Conservation (phyloP, 1,139 yeast species). For the Hyphopichia buzzinii region DNA sequence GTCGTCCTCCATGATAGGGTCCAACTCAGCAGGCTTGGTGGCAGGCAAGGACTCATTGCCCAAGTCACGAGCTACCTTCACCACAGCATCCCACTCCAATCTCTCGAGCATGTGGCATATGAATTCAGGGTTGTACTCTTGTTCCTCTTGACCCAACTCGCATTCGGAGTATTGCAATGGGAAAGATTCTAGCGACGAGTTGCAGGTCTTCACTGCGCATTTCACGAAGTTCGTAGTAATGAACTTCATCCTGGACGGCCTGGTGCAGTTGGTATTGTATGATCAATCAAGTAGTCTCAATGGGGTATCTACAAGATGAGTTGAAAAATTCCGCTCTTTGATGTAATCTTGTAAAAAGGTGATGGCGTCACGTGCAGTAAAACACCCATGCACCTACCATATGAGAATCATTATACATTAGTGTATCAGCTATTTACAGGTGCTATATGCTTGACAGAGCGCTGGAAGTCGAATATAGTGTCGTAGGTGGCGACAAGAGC, state of each 20-base stretch:
- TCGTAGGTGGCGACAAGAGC: constrained; percentile 25
- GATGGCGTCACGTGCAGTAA: constrained; percentile 1
- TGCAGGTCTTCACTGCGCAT: constrained; percentile 86
- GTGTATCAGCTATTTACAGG: no score
- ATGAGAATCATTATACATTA: not conserved
- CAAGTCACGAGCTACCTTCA: constrained; percentile 72
- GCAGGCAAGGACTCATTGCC: constrained; percentile 67
- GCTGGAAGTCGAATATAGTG: constrained; percentile 9
- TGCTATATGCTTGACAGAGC: no score
- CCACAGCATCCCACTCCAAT: constrained; percentile 83
- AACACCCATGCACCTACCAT: no score
- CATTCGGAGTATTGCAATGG: constrained; percentile 77
- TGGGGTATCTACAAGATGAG: no score
- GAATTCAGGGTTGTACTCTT: constrained; percentile 82
- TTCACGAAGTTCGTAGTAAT: constrained; percentile 92
- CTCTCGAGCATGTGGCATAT: constrained; percentile 74
- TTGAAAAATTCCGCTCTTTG: no score
- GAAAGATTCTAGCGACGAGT: constrained; percentile 69
- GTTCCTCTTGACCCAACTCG: constrained; percentile 71
- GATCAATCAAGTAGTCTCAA: no score
- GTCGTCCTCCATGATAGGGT: constrained; percentile 56
- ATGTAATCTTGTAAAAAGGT: no score
- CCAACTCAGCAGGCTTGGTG: constrained; percentile 60
- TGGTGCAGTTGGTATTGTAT: no score
- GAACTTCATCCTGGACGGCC: constrained; percentile 82